Percentiles rank a stretch among this genome's conserved stretches.
phyloP scores from a whole-genome alignment of 2,329 filamentous ascomycete genomes.

The Talaromyces sp. region DNA sequence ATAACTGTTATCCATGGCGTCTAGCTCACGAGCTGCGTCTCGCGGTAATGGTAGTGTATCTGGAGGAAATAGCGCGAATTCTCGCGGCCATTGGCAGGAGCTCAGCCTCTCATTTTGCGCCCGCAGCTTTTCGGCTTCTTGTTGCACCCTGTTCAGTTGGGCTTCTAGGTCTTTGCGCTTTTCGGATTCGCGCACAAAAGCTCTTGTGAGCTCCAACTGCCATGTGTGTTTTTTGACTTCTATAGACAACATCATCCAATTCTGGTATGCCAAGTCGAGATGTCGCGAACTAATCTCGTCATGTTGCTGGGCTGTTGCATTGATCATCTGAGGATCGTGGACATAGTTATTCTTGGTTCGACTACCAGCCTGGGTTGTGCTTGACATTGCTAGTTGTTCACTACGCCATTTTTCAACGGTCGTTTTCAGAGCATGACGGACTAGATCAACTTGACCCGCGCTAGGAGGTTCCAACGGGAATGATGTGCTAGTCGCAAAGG shows the following conservation, averaged over 20 bases:
- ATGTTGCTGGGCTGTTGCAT: slow-evolving; percentile 54
- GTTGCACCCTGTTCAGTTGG: slow-evolving; percentile 43
- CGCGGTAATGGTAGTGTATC: slow-evolving; percentile 41
- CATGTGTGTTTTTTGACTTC: slow-evolving; percentile 50
- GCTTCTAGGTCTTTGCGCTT: slow-evolving; percentile 43
- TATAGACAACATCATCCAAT: slow-evolving; percentile 65
- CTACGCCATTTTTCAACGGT: slow-evolving; percentile 65
- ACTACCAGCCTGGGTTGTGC: slow-evolving; percentile 45
- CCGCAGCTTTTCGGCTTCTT: slow-evolving; percentile 48
- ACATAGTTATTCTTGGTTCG: slow-evolving; percentile 26
- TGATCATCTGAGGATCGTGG: slow-evolving; percentile 37
- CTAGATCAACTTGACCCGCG: slow-evolving; percentile 67
- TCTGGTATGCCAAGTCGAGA: slow-evolving; percentile 68
- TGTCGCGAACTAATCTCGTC: slow-evolving; percentile 70
- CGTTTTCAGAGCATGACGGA: slow-evolving; percentile 63
- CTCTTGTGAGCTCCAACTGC: slow-evolving; percentile 47
- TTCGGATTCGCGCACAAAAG: slow-evolving; percentile 45
- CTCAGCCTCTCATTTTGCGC: slow-evolving; percentile 46
- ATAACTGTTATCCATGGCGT: slow-evolving; percentile 31
- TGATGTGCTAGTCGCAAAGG: slow-evolving; percentile 71
- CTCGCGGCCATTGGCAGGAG: slow-evolving; percentile 47
- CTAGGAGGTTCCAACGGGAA: slow-evolving; percentile 78
- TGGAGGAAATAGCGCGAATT: slow-evolving; percentile 48
- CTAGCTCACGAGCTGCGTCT: slow-evolving; percentile 38
- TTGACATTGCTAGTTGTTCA: slow-evolving; percentile 34